These are phyloP conservation scores for Aureobasidium musti DNA, from an alignment of 2,329 filamentous ascomycete genomes.

Conservation along the genomic window DNA sequence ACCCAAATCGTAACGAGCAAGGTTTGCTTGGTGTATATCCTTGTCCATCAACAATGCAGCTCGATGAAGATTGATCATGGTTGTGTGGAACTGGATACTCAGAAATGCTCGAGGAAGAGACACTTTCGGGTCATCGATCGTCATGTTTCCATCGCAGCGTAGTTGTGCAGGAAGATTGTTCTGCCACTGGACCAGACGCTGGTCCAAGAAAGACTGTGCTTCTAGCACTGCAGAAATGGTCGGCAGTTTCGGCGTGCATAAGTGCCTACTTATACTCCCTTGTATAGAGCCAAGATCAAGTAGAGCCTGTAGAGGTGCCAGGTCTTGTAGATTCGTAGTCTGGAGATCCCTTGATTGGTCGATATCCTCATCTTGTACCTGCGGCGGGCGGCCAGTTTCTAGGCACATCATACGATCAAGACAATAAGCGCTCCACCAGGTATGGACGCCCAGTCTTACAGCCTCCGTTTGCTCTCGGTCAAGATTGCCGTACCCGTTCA, in stretches of 20 bases:
- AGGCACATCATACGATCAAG: conserved; percentile 13
- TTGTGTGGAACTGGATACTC: conserved; percentile 10
- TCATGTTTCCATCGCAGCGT: neutral
- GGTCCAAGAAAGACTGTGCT: neutral
- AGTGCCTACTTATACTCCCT: neutral
- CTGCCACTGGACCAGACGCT: neutral
- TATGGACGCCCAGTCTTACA: neutral
- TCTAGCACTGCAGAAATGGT: neutral
- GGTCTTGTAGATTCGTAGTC: neutral
- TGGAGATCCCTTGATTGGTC: conserved; percentile 4
- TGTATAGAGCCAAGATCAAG: neutral
- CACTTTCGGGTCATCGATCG: conserved; percentile 30
- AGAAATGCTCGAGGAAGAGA: conserved; percentile 14
- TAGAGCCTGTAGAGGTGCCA: neutral
- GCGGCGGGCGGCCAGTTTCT: neutral
- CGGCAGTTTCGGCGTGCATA: neutral
- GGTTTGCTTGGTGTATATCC: conserved; percentile 13
- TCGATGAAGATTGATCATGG: conserved; percentile 25
- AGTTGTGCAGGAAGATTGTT: neutral
- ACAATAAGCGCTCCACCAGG: conserved; percentile 18
- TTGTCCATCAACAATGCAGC: conserved; percentile 25
- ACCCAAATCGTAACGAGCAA: neutral
- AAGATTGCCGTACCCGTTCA: neutral
- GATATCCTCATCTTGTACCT: conserved; percentile 8
- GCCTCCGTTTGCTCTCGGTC: neutral